Percentiles rank a stretch among this genome's conserved stretches.
These are phyloP conservation scores for Hyaloraphidium curvatum DNA, from an alignment of 192 early-diverging fungal species.

Conservation along the genomic window DNA sequence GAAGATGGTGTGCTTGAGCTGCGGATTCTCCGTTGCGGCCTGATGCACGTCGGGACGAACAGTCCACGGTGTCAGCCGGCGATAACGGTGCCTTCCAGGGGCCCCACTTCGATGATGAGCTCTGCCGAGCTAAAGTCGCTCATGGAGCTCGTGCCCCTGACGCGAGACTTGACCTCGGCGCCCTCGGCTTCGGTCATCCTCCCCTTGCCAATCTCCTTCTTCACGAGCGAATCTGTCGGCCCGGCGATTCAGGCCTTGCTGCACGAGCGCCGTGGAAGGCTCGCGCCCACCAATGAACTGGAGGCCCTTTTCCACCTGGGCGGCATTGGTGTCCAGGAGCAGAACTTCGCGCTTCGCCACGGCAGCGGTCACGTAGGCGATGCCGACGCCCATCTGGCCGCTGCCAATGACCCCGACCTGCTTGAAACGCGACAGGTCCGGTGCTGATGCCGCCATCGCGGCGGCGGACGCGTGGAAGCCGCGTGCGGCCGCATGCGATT, in stretches of 20 bases:
- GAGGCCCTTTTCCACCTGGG: constrained; percentile 60
- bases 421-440: no score
- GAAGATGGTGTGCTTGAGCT: constrained; percentile 70
- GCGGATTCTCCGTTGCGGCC: constrained; percentile 70
- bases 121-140: constrained; percentile 43
- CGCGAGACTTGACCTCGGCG: constrained; percentile 32
- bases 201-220: constrained; percentile 80
- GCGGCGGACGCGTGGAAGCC: no score
- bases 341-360: constrained; percentile 61
- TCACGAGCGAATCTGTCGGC: constrained; percentile 47
- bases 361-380: constrained; percentile 74
- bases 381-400: constrained; percentile 64
- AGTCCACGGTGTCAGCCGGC: no score
- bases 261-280: background rate
- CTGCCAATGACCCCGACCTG: no score
- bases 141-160: constrained; percentile 38
- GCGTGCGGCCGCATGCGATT: no score
- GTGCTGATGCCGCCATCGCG: no score
- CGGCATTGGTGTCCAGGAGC: constrained; percentile 51
- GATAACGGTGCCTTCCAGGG: no score
- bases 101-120: constrained; percentile 65
- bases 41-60: no score
- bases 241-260: background rate
- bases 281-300: constrained; percentile 55
- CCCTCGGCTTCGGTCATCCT: constrained; percentile 62